Evolutionary conservation across 257 asterid genomes (phyloP).

Genomic region (Solanum bukasovii): DNA sequence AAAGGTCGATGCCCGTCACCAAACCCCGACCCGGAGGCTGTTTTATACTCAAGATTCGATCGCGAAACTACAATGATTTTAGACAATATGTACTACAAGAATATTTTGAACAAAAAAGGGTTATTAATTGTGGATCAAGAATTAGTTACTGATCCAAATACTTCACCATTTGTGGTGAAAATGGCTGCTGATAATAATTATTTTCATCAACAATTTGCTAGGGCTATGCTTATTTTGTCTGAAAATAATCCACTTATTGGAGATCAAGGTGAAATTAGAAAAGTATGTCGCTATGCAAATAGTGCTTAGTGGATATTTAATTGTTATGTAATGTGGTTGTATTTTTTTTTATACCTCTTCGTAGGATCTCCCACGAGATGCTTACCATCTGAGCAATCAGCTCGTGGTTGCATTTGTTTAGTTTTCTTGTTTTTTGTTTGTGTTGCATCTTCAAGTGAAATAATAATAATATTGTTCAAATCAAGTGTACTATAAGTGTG

Average conservation of each 20-base stretch:
- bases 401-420: background rate
- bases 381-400: background rate
- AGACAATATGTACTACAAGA: slow-evolving; percentile 65
- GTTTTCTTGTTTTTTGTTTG: background rate
- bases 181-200: slow-evolving; percentile 72
- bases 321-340: background rate
- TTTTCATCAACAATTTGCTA: slow-evolving; percentile 57
- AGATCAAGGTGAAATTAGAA: slow-evolving; percentile 59
- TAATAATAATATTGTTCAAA: background rate
- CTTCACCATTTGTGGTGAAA: slow-evolving; percentile 56
- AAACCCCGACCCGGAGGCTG: slow-evolving; percentile 33
- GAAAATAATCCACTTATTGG: slow-evolving; percentile 58
- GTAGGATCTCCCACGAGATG: background rate
- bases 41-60: slow-evolving; percentile 49
- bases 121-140: slow-evolving; percentile 43
- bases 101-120: slow-evolving; percentile 45
- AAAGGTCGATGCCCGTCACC: slow-evolving; percentile 57
- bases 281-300: slow-evolving; percentile 55
- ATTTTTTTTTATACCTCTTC: too few species aligned
- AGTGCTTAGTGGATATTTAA: background rate
- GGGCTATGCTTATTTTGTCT: slow-evolving; percentile 49
- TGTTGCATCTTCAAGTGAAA: background rate
- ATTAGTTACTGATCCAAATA: slow-evolving; percentile 42
- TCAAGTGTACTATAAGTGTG: background rate
- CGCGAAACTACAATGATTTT: slow-evolving; percentile 46